Evolutionary conservation across 2,329 filamentous ascomycete species (phyloP), one percentile per base, ranked within the genome.

Genomic region (Scedosporium boydii): DNA sequence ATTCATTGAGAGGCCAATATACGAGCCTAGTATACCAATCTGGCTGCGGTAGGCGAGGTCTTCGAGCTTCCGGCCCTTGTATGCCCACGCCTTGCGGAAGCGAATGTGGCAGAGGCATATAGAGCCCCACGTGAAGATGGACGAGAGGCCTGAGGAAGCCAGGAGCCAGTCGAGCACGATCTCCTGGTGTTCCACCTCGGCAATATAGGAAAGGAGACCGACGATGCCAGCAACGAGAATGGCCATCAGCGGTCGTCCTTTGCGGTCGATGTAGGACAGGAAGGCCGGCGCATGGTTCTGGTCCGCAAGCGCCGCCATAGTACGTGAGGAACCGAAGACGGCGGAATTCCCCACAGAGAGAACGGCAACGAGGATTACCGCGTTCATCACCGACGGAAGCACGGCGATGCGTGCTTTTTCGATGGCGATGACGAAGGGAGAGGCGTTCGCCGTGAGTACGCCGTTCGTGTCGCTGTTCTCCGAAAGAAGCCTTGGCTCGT

Each of bases 391-490:
- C 0, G 89, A 93, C 1, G 91, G 91, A 2, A 97, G 82, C 2
- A 88, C 87, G 51, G 84, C 77, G 68, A 97, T 96, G 7, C 90
- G 88, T 1, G 92, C 91, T 65, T 92, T 88, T 67, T 89, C 80
- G 68, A 96, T 96, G 65, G 93, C 91, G 69, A 97, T 96, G 68
- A 97, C 93, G 72, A 97, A 97, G 1, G 93, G 93, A 2, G 91
- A 96, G 1, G 91, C 89, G 27, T 86, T 85, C 53, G 87, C 84
- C 71, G 92, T 85, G 58, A 82, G 83, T n/a, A 79, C 78, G 62
- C 73, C 77, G 41, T 77, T 77, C 9, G 75, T 74, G 18, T 68
- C 69, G 56, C 79, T 80, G 16, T 60, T 57, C 23, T 64, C 64
- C 10, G 79, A 78, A 1, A 91, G 78, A 0, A 96, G 86, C 3